Evolutionary conservation across 2,329 filamentous ascomycete genomes (phyloP).

Genomic region (Teratosphaeria nubilosa): DNA sequence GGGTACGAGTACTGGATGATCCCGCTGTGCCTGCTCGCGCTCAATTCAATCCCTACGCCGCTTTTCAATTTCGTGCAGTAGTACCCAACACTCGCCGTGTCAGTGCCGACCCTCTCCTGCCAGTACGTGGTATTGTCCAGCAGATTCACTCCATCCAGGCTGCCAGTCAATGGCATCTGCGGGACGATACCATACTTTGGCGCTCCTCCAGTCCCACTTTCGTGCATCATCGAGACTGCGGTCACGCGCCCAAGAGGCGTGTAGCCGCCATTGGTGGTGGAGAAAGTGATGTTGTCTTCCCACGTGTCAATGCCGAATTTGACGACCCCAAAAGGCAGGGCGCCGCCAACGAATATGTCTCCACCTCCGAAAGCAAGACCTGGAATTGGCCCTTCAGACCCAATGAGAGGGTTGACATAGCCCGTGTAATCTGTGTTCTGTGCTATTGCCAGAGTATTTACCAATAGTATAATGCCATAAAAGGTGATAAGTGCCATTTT

Average conservation of each 20-base stretch:
- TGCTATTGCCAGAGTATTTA: background rate
- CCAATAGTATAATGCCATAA: background rate
- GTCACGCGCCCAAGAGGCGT: slow-evolving; percentile 22
- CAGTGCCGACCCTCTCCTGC: slow-evolving; percentile 26
- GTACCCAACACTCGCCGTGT: slow-evolving; percentile 47
- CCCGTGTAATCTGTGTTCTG: slow-evolving; percentile 26
- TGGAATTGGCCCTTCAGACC: slow-evolving; percentile 36
- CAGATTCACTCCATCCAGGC: slow-evolving; percentile 26
- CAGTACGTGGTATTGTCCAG: slow-evolving; percentile 32
- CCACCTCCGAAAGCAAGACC: slow-evolving; percentile 36
- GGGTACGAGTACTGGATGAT: slow-evolving; percentile 55
- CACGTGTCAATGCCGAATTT: slow-evolving; percentile 35
- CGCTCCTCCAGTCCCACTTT: slow-evolving; percentile 57
- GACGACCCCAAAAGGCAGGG: slow-evolving; percentile 33
- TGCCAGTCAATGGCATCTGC: slow-evolving; percentile 41
- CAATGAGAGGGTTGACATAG: slow-evolving; percentile 43
- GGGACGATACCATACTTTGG: slow-evolving; percentile 59
- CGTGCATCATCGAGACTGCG: slow-evolving; percentile 47
- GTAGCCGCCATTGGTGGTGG: slow-evolving; percentile 35
- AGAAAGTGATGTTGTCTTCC: slow-evolving; percentile 21
- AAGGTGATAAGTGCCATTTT: background rate
- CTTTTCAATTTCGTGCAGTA: slow-evolving; percentile 49
- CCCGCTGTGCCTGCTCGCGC: slow-evolving; percentile 46
- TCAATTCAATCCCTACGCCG: slow-evolving; percentile 48
- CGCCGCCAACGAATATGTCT: slow-evolving; percentile 34